A percentile compares a stretch with the other conserved stretches of the same genome.
Conservation (phyloP, 768 basidiomycete species). For the Pulveroboletus sp. region DNA sequence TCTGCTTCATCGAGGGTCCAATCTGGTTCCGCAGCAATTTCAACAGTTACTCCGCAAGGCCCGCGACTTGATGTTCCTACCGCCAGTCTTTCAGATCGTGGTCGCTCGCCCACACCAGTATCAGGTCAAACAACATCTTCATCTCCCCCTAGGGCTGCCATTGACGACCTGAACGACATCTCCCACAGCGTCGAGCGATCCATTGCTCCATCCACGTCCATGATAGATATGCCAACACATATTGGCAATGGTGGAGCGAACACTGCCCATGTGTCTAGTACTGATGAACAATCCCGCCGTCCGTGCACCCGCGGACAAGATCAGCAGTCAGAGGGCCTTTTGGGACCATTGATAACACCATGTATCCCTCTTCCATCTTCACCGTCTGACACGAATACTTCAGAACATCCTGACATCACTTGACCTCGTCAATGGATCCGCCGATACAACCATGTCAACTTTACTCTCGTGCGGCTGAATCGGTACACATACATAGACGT, state of each 20-base stretch:
- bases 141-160: slow-evolving; percentile 21
- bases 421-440: slow-evolving; percentile 39
- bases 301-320: slow-evolving; percentile 4
- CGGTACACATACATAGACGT: slow-evolving; percentile 13
- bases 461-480: slow-evolving; percentile 7
- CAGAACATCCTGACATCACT: slow-evolving; percentile 36
- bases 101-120: slow-evolving; percentile 31
- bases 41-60: slow-evolving; percentile 6
- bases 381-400: slow-evolving; percentile 21
- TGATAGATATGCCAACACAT: slow-evolving; percentile 10
- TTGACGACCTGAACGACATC: slow-evolving; percentile 28
- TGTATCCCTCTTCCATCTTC: slow-evolving; percentile 26
- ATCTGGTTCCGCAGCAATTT: slow-evolving; percentile 2
- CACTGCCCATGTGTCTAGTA: slow-evolving; percentile 5
- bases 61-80: slow-evolving; percentile 11
- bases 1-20: slow-evolving; percentile 5
- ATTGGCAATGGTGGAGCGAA: slow-evolving; percentile 11
- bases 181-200: slow-evolving; percentile 27
- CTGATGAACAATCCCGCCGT: slow-evolving; percentile 13
- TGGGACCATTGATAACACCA: slow-evolving; percentile 18
- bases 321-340: slow-evolving; percentile 6
- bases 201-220: slow-evolving; percentile 12
- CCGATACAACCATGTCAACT: slow-evolving; percentile 8
- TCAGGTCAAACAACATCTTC: slow-evolving; percentile 36
- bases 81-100: slow-evolving; percentile 10